Base-by-base conservation (phyloP, 192 early-diverging fungal genomes). In the Rhizoclosmatium globosum region DNA sequence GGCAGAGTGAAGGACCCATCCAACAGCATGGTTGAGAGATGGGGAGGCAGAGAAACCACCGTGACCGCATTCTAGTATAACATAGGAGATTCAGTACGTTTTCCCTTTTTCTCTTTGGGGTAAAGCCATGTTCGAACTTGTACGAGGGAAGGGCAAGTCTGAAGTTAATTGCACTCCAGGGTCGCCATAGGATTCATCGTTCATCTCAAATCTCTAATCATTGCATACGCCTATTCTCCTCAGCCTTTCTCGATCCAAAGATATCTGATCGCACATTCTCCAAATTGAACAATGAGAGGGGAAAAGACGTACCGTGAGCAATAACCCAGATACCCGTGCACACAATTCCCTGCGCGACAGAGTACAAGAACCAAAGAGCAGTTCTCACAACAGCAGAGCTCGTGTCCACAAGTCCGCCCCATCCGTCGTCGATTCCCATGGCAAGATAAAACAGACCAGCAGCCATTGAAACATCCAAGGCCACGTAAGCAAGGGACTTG, bases 251-350 rank as follows among this genome's bases (percentile, higher is more conserved):
- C 64, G 77, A 64, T 42, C 70, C 4, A 13, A 17, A 71, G 4
- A 38, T 7, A 58, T 31, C 31, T 58, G 57, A 58, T 2, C 3
- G 21, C 19, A 57, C 17, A 75, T 50, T 31, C 65, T 2, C 57
- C 21, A 21, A n/a, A 58, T n/a, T 58, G 19, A 2, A 31, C 31
- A 31, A 31, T 31, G 31, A 31, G 31, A 31, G 31, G 31, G 31
- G 31, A 31, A 31, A 31, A n/a, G 17, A 17, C 2, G 17, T 58
- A 84, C 83, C 81, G 71, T 88, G 87, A 31, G 87, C 85, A 42
- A 87, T 74, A 13, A 88, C 94, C 97, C 97, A 98, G 53, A 96
- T 47, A 45, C 97, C 97, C 31, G 95, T 96, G 77, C 89, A 85
- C 4, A 96, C 93, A 48, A 94, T 86, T 47, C 97, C 97, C 81